Base-by-base conservation (phyloP, 768 basidiomycete species). In the Collybia sp. region DNA sequence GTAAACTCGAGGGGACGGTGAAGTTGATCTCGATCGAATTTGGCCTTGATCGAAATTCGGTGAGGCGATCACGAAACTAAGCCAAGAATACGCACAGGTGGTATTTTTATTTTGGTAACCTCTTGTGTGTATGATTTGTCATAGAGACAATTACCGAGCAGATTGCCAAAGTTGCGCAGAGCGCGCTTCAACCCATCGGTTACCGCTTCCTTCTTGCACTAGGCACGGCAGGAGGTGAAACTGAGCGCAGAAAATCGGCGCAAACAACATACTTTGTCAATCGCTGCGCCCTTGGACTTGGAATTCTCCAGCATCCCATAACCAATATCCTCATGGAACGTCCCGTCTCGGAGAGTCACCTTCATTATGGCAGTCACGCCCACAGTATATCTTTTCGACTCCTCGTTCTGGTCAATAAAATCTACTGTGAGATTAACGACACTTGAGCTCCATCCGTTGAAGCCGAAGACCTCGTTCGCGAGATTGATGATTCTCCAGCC, bases 181-280 rank as follows among this genome's bases (percentile, higher is more conserved):
- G 93, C 82, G 30, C 95, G 83, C 65, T 99, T 99, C 44, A 95
- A 69, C 0, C 77, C 95, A 54, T 99, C 96, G 0, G 96, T 99
- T 0, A 97, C 85, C 1, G 96, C 94, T 61, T 98, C 96, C 56
- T 99, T 99, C 75, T 97, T 97, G 60, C 90, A 93, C 96, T 99
- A 55, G 31, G 32, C 6, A 47, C 45, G 12, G 40, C 25, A 33
- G 38, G 41, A 42, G 50, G 16, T 40, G 15, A 35, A 13, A 16
- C n/a, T n/a, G n/a, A 34, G 32, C 19, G 5, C 43, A 13, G 13
- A 2, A 30, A 34, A 18, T 31, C 10, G 3, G 49, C 11, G 16
- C 39, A 12, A n/a, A 10, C 12, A 34, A 64, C 77, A 49, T 50
- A 93, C 95, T 79, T 99, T 99, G 56, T 98, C 94, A 30, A 98